Evolutionary conservation across 495 filamentous ascomycete species (phyloP).

Genomic region (Penicillium robsamsonii): DNA sequence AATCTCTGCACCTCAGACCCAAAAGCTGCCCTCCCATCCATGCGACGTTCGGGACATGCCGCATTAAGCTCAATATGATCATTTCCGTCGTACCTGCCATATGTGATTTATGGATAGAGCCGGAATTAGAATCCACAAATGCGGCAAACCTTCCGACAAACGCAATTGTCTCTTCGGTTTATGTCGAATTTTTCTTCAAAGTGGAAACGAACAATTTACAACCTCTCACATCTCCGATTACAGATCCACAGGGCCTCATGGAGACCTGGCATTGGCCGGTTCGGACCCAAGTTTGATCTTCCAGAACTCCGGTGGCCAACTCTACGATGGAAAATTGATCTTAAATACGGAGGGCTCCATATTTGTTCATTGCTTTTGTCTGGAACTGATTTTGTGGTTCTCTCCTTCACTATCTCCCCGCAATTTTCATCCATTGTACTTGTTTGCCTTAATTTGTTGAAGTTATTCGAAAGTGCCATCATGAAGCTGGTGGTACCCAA

Average conservation of each 20-base stretch:
- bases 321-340: neutral
- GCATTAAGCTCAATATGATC: neutral
- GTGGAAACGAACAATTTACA: neutral
- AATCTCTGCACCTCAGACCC: slow-evolving; percentile 1
- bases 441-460: neutral
- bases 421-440: neutral
- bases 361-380: neutral
- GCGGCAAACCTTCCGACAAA: neutral
- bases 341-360: neutral
- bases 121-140: neutral
- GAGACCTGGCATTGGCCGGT: slow-evolving; percentile 4
- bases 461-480: neutral
- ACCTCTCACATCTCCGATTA: neutral
- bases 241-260: slow-evolving; percentile 4
- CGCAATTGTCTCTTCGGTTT: neutral
- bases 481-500: slow-evolving; percentile 21
- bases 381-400: neutral
- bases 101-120: neutral
- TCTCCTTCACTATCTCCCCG: neutral
- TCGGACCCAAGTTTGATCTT: slow-evolving; percentile 6
- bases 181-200: neutral
- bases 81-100: neutral
- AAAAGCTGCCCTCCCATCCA: neutral
- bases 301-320: slow-evolving; percentile 3
- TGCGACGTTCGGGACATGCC: neutral